Base-by-base conservation (phyloP, 805 yeast species). In the Candida orba region DNA sequence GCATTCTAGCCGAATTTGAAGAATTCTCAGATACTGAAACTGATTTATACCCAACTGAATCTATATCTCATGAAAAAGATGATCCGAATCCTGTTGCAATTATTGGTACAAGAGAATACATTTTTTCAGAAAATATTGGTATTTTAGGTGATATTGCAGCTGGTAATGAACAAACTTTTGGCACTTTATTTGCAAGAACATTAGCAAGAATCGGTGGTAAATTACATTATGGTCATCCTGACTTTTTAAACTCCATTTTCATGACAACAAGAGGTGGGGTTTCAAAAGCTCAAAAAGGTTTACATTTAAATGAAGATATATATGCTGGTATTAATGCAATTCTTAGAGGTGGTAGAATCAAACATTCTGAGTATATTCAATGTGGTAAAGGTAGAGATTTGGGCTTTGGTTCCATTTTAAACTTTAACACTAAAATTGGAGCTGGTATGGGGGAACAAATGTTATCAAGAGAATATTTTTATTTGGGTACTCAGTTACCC, bases 371-470 rank as follows among this genome's bases (percentile, higher is more conserved):
- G 60, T 85, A 84, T 62, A 73, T 77, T 51, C 95, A 85, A 57
- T 85, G 95, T 66, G 95, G 95, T 46, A 85, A 85, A 60, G 95
- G 95, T 36, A 71, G 95, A 60, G 93, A 85, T 67, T 71, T 85
- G 57, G 93, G 95, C 4, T 84, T 85, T 63, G 85, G 87, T 4
- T 84, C 93, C 3, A 84, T 85, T 56, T 72, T 83, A 62, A 84
- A 83, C 60, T 85, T 85, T 64, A 83, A 86, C 6, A 81, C 91
- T 20, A 85, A 85, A 57, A 84, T 85, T 62, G 95, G 95, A 38
- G 87, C 93, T 43, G 95, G 93, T 46, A 85, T 85, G 95, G 91
- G 93, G 39, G 95, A 85, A 57, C 95, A 85, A 58, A 79, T 84
- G 77, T 69, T 85, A 44, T 84, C 91, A 4, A 71, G 95, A 53